Conservation (phyloP, 2,329 filamentous ascomycete genomes). For the Trichoderma asperellum region DNA sequence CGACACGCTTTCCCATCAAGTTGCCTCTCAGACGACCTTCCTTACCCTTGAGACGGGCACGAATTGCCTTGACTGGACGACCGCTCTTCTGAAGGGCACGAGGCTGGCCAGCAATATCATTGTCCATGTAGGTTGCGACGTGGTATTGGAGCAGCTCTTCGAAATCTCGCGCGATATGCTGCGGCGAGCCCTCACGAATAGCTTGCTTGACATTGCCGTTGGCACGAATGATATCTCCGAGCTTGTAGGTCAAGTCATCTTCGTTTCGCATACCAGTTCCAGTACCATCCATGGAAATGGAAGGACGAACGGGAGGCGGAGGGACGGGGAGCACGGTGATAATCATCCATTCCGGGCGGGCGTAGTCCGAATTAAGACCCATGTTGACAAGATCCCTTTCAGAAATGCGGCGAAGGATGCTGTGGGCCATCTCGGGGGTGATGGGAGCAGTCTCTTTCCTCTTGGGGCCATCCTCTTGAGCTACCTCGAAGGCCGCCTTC, state of each 20-base stretch:
- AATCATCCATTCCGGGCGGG: slow-evolving; percentile 97
- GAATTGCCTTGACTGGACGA: slow-evolving; percentile 93
- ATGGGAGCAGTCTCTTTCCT: slow-evolving; percentile 80
- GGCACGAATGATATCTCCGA: slow-evolving; percentile 96
- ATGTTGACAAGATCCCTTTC: slow-evolving; percentile 82
- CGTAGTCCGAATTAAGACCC: slow-evolving; percentile 92
- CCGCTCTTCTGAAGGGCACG: slow-evolving; percentile 97
- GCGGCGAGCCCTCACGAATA: slow-evolving; percentile 86
- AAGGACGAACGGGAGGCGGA: slow-evolving; percentile 91
- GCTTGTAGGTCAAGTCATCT: slow-evolving; percentile 98
- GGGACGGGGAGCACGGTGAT: slow-evolving; percentile 93
- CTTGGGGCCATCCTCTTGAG: slow-evolving; percentile 69
- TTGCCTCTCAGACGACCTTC: slow-evolving; percentile 97
- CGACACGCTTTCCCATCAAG: slow-evolving; percentile 99
- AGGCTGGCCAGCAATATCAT: slow-evolving; percentile 94
- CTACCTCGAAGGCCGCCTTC: slow-evolving; percentile 70
- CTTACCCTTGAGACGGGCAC: slow-evolving; percentile 97
- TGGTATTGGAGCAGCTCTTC: slow-evolving; percentile 94
- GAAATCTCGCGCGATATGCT: slow-evolving; percentile 89
- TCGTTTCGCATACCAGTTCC: slow-evolving; percentile 91
- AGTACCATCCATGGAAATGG: slow-evolving; percentile 95
- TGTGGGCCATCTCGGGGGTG: slow-evolving; percentile 80
- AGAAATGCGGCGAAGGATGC: slow-evolving; percentile 83
- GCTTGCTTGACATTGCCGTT: slow-evolving; percentile 94
- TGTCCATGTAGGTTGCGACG: slow-evolving; percentile 99